Evolutionary conservation across 345 rosid genomes (phyloP).

Genomic region (Salix caprea): DNA sequence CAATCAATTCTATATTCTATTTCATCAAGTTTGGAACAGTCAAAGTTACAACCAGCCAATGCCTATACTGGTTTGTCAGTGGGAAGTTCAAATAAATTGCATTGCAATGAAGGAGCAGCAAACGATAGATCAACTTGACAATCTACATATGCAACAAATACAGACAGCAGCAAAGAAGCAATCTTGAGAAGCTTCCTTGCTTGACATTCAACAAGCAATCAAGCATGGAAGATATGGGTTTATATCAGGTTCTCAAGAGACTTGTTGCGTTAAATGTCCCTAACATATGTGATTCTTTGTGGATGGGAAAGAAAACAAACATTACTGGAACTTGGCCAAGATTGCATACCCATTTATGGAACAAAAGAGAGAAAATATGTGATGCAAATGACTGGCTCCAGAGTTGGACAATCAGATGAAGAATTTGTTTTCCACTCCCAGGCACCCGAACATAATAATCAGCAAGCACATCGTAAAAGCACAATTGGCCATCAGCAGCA

Average conservation of each 20-base stretch:
- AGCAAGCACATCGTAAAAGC: slow-evolving; percentile 88
- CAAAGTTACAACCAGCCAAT: not conserved
- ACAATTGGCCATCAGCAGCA: slow-evolving; percentile 43
- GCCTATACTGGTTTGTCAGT: not conserved
- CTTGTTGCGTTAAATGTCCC: not conserved
- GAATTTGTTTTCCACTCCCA: slow-evolving; percentile 64
- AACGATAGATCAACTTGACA: not conserved
- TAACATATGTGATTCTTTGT: not conserved
- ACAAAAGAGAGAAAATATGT: slow-evolving; percentile 74
- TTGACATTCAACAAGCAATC: not conserved
- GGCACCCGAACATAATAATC: slow-evolving; percentile 69
- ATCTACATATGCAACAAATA: not conserved
- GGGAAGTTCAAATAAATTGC: not conserved
- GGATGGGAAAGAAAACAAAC: not conserved
- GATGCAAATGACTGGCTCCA: slow-evolving; percentile 99
- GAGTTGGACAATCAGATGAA: slow-evolving; percentile 83
- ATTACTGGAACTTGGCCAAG: not conserved
- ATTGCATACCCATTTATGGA: slow-evolving; percentile 86
- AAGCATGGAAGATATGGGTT: not conserved
- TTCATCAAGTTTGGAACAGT: not conserved
- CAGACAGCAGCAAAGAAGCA: not conserved
- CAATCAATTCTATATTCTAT: not conserved
- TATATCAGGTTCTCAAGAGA: not conserved
- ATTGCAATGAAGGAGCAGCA: not conserved
- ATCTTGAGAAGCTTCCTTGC: not conserved